Evolutionary conservation across 768 basidiomycete genomes (phyloP).

Genomic region (Leccinum pellstonianum): DNA sequence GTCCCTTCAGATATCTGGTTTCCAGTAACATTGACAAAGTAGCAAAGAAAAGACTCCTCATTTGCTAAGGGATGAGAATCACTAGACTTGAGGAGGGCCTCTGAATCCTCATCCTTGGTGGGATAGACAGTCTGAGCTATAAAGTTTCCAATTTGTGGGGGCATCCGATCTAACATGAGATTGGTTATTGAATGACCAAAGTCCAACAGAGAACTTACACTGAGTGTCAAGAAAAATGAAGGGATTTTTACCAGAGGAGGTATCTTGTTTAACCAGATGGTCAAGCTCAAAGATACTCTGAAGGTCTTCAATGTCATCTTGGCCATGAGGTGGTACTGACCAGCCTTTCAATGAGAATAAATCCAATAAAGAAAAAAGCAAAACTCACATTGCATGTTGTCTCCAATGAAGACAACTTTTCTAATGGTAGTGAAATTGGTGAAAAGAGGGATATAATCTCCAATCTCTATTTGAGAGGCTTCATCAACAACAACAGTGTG

Average conservation of each 20-base stretch:
- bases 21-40: constrained; percentile 59
- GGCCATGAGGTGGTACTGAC: constrained; percentile 78
- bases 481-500: constrained; percentile 61
- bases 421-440: constrained; percentile 37
- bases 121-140: constrained; percentile 71
- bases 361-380: constrained; percentile 30
- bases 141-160: constrained; percentile 70
- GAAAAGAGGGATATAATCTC: constrained; percentile 47
- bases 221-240: constrained; percentile 67
- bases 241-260: constrained; percentile 23
- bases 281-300: constrained; percentile 77
- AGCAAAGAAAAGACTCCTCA: constrained; percentile 47
- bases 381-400: constrained; percentile 60
- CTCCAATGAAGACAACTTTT: constrained; percentile 64
- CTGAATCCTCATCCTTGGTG: constrained; percentile 31
- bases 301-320: constrained; percentile 62
- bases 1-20: constrained; percentile 35
- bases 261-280: constrained; percentile 45
- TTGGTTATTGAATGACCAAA: constrained; percentile 2
- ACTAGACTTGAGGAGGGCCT: constrained; percentile 47
- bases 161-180: constrained; percentile 68
- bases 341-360: constrained; percentile 18
- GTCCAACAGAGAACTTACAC: constrained; percentile 46
- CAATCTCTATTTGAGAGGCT: constrained; percentile 64
- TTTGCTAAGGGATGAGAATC: constrained; percentile 48